Evolutionary conservation across 2,329 filamentous ascomycete genomes (phyloP).

Genomic region (Exophiala spinifera): DNA sequence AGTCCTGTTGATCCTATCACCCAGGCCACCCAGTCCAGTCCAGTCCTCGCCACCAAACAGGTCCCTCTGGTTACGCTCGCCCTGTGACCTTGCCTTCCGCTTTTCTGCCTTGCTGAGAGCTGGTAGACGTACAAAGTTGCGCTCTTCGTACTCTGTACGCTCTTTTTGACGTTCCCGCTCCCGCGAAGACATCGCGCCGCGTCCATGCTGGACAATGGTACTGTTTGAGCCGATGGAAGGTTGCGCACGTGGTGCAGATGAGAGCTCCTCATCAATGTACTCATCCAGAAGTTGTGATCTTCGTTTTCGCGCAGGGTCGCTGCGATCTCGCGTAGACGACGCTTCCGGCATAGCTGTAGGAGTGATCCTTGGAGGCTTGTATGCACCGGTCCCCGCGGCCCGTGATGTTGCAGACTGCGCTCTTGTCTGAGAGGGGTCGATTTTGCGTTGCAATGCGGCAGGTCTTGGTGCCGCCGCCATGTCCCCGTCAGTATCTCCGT

Average conservation of each 20-base stretch:
- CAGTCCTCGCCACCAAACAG: conserved; percentile 93
- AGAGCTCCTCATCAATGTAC: conserved; percentile 82
- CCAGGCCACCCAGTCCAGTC: conserved; percentile 76
- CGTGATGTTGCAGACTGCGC: conserved; percentile 3
- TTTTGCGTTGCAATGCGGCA: conserved; percentile 18
- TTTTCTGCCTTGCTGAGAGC: conserved; percentile 87
- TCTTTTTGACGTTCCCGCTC: conserved; percentile 77
- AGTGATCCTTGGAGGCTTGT: conserved; percentile 83
- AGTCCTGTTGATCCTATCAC: conserved; percentile 80
- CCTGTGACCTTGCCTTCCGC: conserved; percentile 47
- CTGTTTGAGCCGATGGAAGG: conserved; percentile 76
- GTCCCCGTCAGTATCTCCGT: conserved; percentile 54
- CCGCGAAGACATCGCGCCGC: conserved; percentile 71
- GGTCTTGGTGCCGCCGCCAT: conserved; percentile 18
- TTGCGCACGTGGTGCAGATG: conserved; percentile 73
- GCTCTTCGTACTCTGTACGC: conserved; percentile 82
- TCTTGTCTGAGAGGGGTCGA: conserved; percentile 2
- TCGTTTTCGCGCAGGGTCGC: conserved; percentile 55
- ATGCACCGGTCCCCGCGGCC: conserved; percentile 59
- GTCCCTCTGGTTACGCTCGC: conserved; percentile 42
- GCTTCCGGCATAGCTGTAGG: conserved; percentile 73
- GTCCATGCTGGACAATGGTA: conserved; percentile 75
- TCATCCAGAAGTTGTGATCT: conserved; percentile 88
- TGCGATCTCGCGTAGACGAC: conserved; percentile 54
- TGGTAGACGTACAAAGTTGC: conserved; percentile 83